Percentiles rank a stretch among this genome's conserved stretches.
Conservation (phyloP, 192 early-diverging fungal species). For the Obelidium mucronatum region DNA sequence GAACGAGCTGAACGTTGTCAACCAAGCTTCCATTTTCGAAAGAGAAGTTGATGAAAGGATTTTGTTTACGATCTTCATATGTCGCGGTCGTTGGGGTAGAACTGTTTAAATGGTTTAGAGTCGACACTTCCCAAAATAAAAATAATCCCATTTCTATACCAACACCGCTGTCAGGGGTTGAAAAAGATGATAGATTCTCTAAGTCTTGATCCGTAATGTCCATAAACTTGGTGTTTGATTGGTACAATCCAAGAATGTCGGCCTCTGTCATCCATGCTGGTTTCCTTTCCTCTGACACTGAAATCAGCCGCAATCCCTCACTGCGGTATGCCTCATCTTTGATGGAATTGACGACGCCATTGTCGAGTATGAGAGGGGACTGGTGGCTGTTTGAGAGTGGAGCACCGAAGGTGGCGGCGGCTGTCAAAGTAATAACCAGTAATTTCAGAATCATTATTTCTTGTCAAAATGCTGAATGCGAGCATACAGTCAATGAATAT, state of each 20-base stretch:
- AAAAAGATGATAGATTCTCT: slow-evolving; percentile 25
- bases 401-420: no score
- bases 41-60: slow-evolving; percentile 69
- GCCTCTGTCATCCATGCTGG: slow-evolving; percentile 38
- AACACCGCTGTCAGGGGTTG: slow-evolving; percentile 12
- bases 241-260: slow-evolving; percentile 73
- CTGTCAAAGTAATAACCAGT: no score
- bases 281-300: slow-evolving; percentile 21
- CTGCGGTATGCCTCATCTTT: no score
- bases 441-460: no score
- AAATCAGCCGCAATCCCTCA: slow-evolving; percentile 48
- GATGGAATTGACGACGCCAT: no score
- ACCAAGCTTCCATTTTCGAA: slow-evolving; percentile 68
- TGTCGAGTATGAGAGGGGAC: no score
- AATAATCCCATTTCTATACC: no score
- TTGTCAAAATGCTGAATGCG: no score
- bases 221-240: slow-evolving; percentile 77
- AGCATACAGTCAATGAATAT: no score
- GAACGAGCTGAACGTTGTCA: slow-evolving; percentile 84
- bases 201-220: slow-evolving; percentile 84
- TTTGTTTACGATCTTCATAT: slow-evolving; percentile 64
- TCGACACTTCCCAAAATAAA: no score
- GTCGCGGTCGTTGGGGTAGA: slow-evolving; percentile 63
- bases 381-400: no score
- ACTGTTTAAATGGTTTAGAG: slow-evolving; percentile 10